Percentiles rank a stretch among this genome's conserved stretches.
Conservation (phyloP, 106 monocot species). For the Amphibolis antarctica region DNA sequence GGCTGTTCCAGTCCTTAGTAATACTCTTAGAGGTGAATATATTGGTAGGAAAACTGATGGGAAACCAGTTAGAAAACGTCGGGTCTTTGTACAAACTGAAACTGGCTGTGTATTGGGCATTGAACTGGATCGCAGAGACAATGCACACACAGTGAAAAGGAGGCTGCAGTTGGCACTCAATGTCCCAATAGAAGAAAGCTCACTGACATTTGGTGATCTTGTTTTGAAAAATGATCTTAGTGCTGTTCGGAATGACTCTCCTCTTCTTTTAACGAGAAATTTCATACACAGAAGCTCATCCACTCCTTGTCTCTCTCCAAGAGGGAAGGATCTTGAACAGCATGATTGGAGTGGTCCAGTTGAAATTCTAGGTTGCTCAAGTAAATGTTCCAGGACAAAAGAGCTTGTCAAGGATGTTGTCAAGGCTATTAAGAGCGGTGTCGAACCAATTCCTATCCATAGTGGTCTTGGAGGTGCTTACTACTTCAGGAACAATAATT, state of each 20-base stretch:
- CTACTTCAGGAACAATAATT: conserved; percentile 61
- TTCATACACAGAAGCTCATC: conserved; percentile 49
- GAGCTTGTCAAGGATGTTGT: conserved; percentile 61
- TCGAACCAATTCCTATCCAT: conserved; percentile 59
- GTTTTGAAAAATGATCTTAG: conserved; percentile 68
- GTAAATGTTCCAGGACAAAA: conserved; percentile 31
- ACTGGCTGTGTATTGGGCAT: conserved; percentile 49
- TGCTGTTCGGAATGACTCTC: conserved; percentile 54
- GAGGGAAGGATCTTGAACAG: conserved; percentile 36
- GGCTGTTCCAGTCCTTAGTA: conserved; percentile 45
- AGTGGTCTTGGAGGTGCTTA: conserved; percentile 91
- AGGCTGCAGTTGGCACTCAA: conserved; percentile 54
- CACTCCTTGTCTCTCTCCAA: conserved; percentile 67
- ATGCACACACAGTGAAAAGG: conserved; percentile 67
- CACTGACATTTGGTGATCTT: conserved; percentile 59
- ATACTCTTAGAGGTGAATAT: conserved; percentile 29
- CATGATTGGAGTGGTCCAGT: conserved; percentile 47
- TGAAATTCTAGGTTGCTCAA: conserved; percentile 62
- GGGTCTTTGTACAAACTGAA: conserved; percentile 71
- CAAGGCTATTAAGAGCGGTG: conserved; percentile 58
- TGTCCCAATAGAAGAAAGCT: conserved; percentile 62
- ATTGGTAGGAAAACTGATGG: conserved; percentile 29
- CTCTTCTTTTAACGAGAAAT: conserved; percentile 55
- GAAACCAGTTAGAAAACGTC: conserved; percentile 31
- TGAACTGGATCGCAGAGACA: conserved; percentile 57